phyloP scores from a whole-genome alignment of 208 protist species.

The Wallacemonas sp. region DNA sequence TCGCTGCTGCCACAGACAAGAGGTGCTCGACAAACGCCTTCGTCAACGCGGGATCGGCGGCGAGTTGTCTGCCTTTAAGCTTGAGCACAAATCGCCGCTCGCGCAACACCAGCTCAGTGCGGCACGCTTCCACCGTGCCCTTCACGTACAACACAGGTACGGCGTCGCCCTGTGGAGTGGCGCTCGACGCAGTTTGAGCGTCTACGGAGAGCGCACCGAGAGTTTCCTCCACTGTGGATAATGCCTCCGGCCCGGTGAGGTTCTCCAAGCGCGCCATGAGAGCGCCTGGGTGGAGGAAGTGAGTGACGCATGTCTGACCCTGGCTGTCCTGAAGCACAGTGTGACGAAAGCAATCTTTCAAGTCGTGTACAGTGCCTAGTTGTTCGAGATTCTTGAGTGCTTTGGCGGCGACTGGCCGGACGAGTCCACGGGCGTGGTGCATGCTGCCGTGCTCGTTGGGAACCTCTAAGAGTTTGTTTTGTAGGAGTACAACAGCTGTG shows the following conservation, averaged over 20 bases:
- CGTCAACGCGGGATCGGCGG: conserved; percentile 26
- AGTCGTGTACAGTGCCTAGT: not conserved
- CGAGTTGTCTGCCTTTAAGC: conserved; percentile 35
- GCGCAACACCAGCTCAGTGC: conserved; percentile 33
- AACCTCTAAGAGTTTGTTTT: too few species aligned
- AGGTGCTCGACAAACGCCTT: conserved; percentile 26
- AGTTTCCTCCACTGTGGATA: too few species aligned
- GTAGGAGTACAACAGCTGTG: too few species aligned
- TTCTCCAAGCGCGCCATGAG: conserved; percentile 21
- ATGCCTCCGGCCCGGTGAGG: conserved; percentile 26
- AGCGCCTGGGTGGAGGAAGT: conserved; percentile 28
- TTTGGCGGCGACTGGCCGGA: conserved; percentile 27
- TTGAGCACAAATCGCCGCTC: conserved; percentile 57
- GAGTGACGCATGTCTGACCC: not conserved
- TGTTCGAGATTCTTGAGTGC: conserved; percentile 16
- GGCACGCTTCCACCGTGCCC: conserved; percentile 17
- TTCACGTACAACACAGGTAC: conserved; percentile 39
- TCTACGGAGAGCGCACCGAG: too few species aligned
- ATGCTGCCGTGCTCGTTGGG: too few species aligned
- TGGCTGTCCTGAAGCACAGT: conserved; percentile 5
- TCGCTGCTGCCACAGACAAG: too few species aligned
- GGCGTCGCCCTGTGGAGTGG: not conserved
- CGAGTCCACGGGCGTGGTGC: conserved; percentile 63
- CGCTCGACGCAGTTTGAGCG: too few species aligned
- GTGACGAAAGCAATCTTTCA: conserved; percentile 2